These are phyloP conservation scores for Ceratobasidium sp. DNA, from an alignment of 1,284 basidiomycete genomes.

Conservation along the genomic window DNA sequence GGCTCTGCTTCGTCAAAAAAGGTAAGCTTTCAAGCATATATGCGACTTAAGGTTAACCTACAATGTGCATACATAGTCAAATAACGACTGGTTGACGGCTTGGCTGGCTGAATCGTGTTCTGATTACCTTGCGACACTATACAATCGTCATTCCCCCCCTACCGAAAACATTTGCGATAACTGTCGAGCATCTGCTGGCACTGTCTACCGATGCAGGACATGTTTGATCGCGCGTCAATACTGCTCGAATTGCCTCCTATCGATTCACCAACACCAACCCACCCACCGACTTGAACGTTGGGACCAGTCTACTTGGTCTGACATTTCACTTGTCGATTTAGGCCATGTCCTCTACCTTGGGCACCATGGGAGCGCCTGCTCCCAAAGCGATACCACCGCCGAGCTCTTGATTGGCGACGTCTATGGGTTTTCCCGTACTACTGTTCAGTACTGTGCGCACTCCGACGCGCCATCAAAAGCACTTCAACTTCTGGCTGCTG, in stretches of 20 bases:
- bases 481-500: background rate
- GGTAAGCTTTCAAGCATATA: no score
- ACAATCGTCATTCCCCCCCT: constrained; percentile 2
- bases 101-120: no score
- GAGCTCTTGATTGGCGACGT: background rate
- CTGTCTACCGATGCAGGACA: background rate
- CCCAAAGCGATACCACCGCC: background rate
- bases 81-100: no score
- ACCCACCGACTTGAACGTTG: background rate
- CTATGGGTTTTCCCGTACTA: background rate
- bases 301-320: background rate
- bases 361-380: background rate
- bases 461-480: background rate
- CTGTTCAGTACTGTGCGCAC: constrained; percentile 5
- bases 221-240: background rate
- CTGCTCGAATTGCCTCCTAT: background rate
- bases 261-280: background rate
- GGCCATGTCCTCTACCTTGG: constrained; percentile 8
- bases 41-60: no score
- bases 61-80: no score
- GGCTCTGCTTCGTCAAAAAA: no score
- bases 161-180: background rate
- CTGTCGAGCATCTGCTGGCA: background rate
- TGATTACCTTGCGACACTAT: background rate
- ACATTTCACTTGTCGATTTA: background rate